Evolutionary conservation across 23 red algal genomes (phyloP).

Genomic region (Chondrus crispus): DNA sequence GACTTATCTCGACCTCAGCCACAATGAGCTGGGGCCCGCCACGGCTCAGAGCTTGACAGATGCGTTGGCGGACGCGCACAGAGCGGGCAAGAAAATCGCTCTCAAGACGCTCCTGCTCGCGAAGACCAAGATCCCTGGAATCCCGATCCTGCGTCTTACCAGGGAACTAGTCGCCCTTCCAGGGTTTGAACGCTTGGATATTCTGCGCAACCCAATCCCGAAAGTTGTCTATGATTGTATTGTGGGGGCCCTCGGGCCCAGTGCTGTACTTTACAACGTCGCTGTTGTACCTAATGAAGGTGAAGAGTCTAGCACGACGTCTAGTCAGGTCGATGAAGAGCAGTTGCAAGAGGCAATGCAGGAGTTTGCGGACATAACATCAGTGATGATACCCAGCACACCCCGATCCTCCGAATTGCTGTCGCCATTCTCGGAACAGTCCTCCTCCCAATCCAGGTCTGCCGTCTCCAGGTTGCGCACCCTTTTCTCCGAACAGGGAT

Average conservation of each 20-base stretch:
- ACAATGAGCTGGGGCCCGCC: slow-evolving; percentile 65
- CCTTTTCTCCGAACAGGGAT: not conserved
- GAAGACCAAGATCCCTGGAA: slow-evolving; percentile 18
- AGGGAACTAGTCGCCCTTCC: not conserved
- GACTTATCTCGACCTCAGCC: slow-evolving; percentile 37
- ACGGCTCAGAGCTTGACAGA: slow-evolving; percentile 26
- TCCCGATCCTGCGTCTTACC: slow-evolving; percentile 28
- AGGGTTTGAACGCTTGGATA: slow-evolving; percentile 37
- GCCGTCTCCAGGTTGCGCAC: not conserved
- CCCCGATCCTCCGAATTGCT: no score
- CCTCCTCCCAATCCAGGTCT: not conserved
- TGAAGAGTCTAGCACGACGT: not conserved
- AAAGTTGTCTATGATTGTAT: not conserved
- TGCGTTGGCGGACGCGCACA: slow-evolving; percentile 25
- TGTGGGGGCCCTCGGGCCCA: not conserved
- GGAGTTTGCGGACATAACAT: not conserved
- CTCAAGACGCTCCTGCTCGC: slow-evolving; percentile 51
- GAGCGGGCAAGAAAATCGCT: not conserved
- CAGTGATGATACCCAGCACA: not conserved
- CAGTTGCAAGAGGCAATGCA: not conserved
- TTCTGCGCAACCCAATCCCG: slow-evolving; percentile 47
- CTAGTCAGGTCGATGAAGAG: not conserved
- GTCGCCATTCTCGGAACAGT: no score
- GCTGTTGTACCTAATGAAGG: not conserved
- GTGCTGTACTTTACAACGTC: not conserved